phyloP scores from a whole-genome alignment of 2,329 filamentous ascomycete genomes.

The Cytospora piceicola region DNA sequence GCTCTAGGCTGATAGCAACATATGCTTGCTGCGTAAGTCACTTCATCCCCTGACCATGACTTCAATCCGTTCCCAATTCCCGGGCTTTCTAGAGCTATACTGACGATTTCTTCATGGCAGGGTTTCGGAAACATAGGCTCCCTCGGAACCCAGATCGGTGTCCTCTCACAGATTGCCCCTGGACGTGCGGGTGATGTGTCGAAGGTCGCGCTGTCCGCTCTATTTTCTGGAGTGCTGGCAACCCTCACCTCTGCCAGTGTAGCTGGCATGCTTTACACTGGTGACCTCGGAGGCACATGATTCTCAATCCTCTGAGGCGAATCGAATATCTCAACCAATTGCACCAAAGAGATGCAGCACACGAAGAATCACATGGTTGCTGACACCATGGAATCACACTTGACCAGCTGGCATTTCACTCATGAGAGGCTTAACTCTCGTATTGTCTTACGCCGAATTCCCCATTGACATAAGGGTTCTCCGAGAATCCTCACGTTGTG shows the following conservation, averaged over 20 bases:
- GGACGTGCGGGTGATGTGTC: constrained; percentile 75
- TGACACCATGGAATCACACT: too few relatives aligned
- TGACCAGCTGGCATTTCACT: not conserved
- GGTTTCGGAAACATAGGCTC: constrained; percentile 86
- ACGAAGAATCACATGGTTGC: too few relatives aligned
- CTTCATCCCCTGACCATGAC: constrained; percentile 40
- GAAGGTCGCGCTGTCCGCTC: constrained; percentile 73
- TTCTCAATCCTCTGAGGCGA: not conserved
- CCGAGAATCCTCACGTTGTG: not conserved
- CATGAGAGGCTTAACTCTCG: not conserved
- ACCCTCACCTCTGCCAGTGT: constrained; percentile 80
- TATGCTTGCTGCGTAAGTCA: constrained; percentile 73
- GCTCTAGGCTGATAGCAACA: constrained; percentile 80
- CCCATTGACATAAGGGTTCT: not conserved
- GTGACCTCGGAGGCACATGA: constrained; percentile 35
- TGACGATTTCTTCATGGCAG: constrained; percentile 32
- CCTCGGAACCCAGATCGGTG: constrained; percentile 87
- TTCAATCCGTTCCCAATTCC: not conserved
- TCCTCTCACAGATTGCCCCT: constrained; percentile 80
- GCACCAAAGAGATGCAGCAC: too few relatives aligned
- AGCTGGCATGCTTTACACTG: constrained; percentile 73
- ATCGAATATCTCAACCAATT: too few relatives aligned
- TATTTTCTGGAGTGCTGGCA: constrained; percentile 76
- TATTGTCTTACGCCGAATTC: not conserved
- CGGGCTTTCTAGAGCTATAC: not conserved